Conservation (phyloP, 768 basidiomycete species). For the Tubosaeta sp. region DNA sequence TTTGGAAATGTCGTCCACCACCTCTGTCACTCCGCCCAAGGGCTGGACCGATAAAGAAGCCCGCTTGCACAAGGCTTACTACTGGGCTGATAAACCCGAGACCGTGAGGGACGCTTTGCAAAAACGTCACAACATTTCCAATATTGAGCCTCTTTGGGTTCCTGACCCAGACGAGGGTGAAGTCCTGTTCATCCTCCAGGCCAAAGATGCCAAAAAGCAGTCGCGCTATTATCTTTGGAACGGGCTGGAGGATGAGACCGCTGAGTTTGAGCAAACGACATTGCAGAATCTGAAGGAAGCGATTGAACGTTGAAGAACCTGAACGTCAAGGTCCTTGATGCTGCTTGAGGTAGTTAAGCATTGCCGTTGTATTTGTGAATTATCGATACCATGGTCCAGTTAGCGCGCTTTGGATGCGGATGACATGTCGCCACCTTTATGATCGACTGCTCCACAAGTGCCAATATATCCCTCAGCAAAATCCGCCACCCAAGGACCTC, state of each 20-base stretch:
- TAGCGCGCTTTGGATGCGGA: too few relatives aligned
- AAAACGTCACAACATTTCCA: neutral
- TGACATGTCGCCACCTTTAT: too few relatives aligned
- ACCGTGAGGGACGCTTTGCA: neutral
- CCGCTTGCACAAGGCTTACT: neutral
- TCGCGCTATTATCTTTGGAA: slow-evolving; percentile 5
- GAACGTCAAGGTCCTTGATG: too few relatives aligned
- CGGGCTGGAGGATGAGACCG: neutral
- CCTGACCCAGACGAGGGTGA: neutral
- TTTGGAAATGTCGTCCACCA: neutral
- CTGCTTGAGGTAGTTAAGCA: too few relatives aligned
- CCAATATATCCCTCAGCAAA: slow-evolving; percentile 40
- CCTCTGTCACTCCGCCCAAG: neutral
- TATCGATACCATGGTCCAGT: too few relatives aligned
- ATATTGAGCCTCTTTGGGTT: neutral
- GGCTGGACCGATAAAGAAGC: slow-evolving; percentile 1
- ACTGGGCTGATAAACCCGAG: neutral
- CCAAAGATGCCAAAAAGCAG: neutral
- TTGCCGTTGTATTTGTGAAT: too few relatives aligned
- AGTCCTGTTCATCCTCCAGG: slow-evolving; percentile 3
- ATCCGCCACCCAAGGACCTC: slow-evolving; percentile 44
- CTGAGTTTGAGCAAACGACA: too few relatives aligned
- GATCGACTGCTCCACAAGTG: slow-evolving; percentile 39
- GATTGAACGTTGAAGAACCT: too few relatives aligned
- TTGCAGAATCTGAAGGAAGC: too few relatives aligned